Conservation (phyloP, 176 grass and related monocot species). For the Secale cereale region DNA sequence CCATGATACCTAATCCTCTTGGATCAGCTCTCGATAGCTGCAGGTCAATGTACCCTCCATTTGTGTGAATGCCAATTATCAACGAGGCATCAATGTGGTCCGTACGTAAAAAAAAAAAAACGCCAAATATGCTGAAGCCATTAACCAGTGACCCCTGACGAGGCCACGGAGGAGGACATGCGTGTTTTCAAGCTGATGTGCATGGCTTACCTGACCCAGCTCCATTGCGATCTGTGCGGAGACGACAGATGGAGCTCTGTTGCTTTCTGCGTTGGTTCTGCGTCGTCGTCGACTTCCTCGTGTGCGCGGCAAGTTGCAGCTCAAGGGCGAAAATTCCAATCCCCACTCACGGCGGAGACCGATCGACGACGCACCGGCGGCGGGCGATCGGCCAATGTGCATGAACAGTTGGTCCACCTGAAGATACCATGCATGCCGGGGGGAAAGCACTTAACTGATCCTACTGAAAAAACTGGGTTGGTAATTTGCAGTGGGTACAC, state of each 20-base stretch:
- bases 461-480: conserved; percentile 1
- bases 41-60: conserved; percentile 19
- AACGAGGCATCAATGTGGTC: neutral
- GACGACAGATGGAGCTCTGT: neutral
- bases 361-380: conserved; percentile 38
- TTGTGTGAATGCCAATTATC: conserved; percentile 29
- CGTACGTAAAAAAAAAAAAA: conserved; percentile 19
- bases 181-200: neutral
- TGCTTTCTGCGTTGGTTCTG: neutral
- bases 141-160: conserved; percentile 20
- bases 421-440: conserved; percentile 35
- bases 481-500: conserved; percentile 32
- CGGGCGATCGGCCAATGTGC: conserved; percentile 24
- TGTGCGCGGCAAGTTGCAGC: conserved; percentile 26
- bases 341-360: conserved; percentile 45
- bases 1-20: conserved; percentile 34
- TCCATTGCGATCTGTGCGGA: conserved; percentile 14
- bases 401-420: conserved; percentile 54
- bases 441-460: conserved; percentile 32
- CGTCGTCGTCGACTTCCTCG: neutral
- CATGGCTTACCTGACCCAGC: conserved; percentile 20
- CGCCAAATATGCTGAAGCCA: neutral
- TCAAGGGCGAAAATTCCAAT: conserved; percentile 23
- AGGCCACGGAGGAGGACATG: neutral
- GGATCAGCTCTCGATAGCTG: neutral